Evolutionary conservation across 2,329 filamentous ascomycete species (phyloP).

Genomic region (Leptographium procerum): DNA sequence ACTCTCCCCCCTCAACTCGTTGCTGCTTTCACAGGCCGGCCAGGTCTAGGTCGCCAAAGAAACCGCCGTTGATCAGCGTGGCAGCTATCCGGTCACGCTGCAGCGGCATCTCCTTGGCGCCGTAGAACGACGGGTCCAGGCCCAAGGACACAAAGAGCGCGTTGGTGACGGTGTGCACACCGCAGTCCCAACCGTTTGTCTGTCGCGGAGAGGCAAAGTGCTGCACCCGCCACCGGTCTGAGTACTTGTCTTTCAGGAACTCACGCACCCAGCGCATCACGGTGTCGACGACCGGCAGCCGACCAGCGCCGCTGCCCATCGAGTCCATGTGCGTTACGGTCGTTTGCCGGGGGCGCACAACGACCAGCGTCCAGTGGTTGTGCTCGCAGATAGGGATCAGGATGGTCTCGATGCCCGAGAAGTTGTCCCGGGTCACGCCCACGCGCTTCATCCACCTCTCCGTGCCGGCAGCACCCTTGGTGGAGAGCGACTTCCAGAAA

Average conservation of each 20-base stretch:
- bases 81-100: constrained; percentile 53
- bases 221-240: constrained; percentile 42
- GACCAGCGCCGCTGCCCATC: constrained; percentile 33
- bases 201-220: constrained; percentile 43
- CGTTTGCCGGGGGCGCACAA: constrained; percentile 49
- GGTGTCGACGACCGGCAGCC: constrained; percentile 25
- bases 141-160: constrained; percentile 50
- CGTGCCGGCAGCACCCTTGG: constrained; percentile 33
- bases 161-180: constrained; percentile 67
- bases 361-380: constrained; percentile 61
- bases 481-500: constrained; percentile 47
- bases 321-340: constrained; percentile 62
- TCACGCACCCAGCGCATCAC: constrained; percentile 44
- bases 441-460: constrained; percentile 45
- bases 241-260: constrained; percentile 45
- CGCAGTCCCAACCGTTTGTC: constrained; percentile 61
- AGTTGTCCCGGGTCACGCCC: constrained; percentile 46
- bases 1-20: no score
- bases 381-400: constrained; percentile 57
- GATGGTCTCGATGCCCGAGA: constrained; percentile 54
- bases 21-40: constrained; percentile 20
- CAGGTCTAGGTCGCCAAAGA: constrained; percentile 47
- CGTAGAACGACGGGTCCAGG: constrained; percentile 39
- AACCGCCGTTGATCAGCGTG: constrained; percentile 56
- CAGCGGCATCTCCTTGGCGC: constrained; percentile 40